Base-by-base conservation (phyloP, 1,284 basidiomycete species). In the Pseudozyma hubeiensis region DNA sequence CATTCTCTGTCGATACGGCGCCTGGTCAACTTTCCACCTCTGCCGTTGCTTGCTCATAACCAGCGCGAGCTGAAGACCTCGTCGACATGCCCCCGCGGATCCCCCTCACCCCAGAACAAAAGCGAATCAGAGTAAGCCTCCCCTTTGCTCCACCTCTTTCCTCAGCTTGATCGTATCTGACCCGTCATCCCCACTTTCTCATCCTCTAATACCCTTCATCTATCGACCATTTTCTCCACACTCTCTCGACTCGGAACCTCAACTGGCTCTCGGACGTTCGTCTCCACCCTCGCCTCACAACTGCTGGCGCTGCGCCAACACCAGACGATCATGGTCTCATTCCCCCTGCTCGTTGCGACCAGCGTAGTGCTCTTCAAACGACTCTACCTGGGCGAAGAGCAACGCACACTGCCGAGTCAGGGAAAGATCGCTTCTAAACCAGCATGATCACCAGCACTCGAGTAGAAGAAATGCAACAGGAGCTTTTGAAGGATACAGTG, bases 321-420 rank as follows among this genome's bases (percentile, higher is more conserved):
- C 16, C 55, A 77, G 75, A 73, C 67, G 14, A 75, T 77, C 3
- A 68, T 75, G 70, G 48, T 75, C 49, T 64, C 64, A 0, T 71
- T 77, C 43, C 75, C 75, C 0, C 43, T 77, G 1, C 56, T 75
- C 13, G 67, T 77, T 16, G 75, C 67, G 3, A 75, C 75, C 2
- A 51, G 58, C 13, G 77, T 78, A 9, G 74, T 81, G 19, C 73
- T 81, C 7, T 75, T 78, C 64, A 81, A 81, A 53, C 67, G 80
- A 11, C 69, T 81, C 10, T 81, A 79, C 37, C 49, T 81, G 6
- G 80, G 80, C 29, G 75, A 80, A 45, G 75, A 81, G 56, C 80
- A 81, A 53, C 49, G 69, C 4, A 73, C 64, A 17, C 55, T 80
- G 4, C 78, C 78, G 7, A 44, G 39, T n/a, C 66, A 64, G 4